A percentile compares a stretch with the other conserved stretches of the same genome.
These are phyloP conservation scores for Juglanconis juglandina DNA, from an alignment of 2,329 filamentous ascomycete genomes.

Conservation along the genomic window DNA sequence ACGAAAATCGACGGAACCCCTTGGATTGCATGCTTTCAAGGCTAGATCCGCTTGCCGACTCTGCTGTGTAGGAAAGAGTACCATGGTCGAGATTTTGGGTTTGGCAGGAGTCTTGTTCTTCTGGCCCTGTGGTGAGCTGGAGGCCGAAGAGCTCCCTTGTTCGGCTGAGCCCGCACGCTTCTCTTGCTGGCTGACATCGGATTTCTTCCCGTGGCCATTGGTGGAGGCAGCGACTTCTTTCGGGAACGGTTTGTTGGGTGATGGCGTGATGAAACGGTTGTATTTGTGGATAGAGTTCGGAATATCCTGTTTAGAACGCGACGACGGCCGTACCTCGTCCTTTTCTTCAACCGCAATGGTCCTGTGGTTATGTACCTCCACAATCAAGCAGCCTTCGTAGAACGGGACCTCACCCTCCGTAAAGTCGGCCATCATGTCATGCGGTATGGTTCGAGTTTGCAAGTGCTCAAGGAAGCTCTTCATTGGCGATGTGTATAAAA, in stretches of 20 bases:
- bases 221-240: constrained; percentile 39
- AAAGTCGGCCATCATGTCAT: constrained; percentile 82
- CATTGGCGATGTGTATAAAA: constrained; percentile 91
- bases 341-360: constrained; percentile 60
- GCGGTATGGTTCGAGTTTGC: constrained; percentile 72
- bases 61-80: constrained; percentile 79
- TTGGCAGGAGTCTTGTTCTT: constrained; percentile 49
- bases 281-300: constrained; percentile 90
- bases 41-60: constrained; percentile 73
- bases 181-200: constrained; percentile 34
- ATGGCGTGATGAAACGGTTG: constrained; percentile 85
- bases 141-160: constrained; percentile 57
- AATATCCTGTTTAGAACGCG: constrained; percentile 55
- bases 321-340: constrained; percentile 48
- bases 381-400: constrained; percentile 93
- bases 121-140: constrained; percentile 45
- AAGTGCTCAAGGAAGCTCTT: constrained; percentile 75
- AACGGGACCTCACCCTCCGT: constrained; percentile 69
- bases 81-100: constrained; percentile 69
- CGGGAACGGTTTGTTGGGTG: constrained; percentile 76
- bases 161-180: constrained; percentile 43
- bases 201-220: constrained; percentile 22
- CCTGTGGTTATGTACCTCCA: constrained; percentile 88
- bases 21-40: constrained; percentile 70
- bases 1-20: constrained; percentile 36